phyloP scores from a whole-genome alignment of 352 stramenopile species.

The Thraustochytrium striatum region DNA sequence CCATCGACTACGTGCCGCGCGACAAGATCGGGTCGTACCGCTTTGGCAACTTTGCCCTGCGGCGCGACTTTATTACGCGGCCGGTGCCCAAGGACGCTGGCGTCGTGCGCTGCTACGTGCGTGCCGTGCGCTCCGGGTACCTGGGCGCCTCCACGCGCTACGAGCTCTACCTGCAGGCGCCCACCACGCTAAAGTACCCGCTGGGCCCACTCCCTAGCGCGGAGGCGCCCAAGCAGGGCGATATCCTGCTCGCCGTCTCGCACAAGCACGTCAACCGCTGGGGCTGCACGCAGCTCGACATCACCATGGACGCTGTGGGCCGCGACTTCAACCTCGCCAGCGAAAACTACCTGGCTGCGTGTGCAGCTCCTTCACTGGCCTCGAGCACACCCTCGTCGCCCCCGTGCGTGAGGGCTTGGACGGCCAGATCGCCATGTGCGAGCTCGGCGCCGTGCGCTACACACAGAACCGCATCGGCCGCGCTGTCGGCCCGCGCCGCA shows the following conservation, averaged over 20 bases:
- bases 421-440: not conserved
- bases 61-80: conserved; percentile 5
- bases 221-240: conserved; percentile 29
- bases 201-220: conserved; percentile 29
- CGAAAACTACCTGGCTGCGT: not conserved
- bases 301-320: conserved; percentile 29
- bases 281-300: not conserved
- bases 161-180: conserved; percentile 40
- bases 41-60: not conserved
- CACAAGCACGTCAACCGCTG: not conserved
- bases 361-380: conserved; percentile 19
- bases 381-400: conserved; percentile 23
- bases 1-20: conserved; percentile 11
- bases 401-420: not conserved
- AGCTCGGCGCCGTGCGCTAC: conserved; percentile 39
- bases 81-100: conserved; percentile 16
- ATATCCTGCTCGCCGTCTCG: conserved; percentile 27
- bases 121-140: conserved; percentile 6
- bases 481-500: conserved; percentile 23
- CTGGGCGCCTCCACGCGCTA: conserved; percentile 12
- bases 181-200: conserved; percentile 41
- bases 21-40: conserved; percentile 36
- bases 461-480: conserved; percentile 39
- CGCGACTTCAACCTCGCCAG: not conserved
- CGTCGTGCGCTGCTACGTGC: conserved; percentile 48